Percentiles rank a stretch among this genome's conserved stretches.
These are phyloP conservation scores for Bretschneidera sinensis DNA, from an alignment of 345 rosid genomes.

Conservation along the genomic window DNA sequence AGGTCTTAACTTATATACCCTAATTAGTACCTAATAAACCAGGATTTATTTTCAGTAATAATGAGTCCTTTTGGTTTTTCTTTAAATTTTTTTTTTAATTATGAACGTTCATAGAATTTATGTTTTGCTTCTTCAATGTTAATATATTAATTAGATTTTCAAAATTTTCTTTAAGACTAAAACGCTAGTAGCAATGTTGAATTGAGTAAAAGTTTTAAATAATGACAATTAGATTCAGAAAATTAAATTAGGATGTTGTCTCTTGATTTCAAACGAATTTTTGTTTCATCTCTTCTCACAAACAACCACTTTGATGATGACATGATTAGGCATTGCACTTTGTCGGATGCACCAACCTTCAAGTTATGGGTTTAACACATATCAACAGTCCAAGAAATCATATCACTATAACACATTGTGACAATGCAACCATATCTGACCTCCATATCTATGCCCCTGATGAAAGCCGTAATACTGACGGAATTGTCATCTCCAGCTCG, in stretches of 20 bases:
- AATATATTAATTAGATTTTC: too few species aligned
- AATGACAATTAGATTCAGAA: neutral
- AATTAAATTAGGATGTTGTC: neutral
- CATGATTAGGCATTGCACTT: slow-evolving; percentile 43
- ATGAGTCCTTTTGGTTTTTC: too few species aligned
- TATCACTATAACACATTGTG: slow-evolving; percentile 26
- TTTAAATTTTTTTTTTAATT: too few species aligned
- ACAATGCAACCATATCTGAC: slow-evolving; percentile 27
- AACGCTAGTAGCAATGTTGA: neutral
- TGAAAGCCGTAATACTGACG: slow-evolving; percentile 69
- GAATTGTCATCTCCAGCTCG: slow-evolving; percentile 43
- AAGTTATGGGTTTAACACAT: slow-evolving; percentile 25
- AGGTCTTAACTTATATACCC: too few species aligned
- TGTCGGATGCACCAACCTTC: slow-evolving; percentile 25
- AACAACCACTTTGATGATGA: too few species aligned
- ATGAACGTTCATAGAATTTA: too few species aligned
- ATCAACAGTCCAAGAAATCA: slow-evolving; percentile 44
- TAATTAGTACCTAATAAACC: too few species aligned
- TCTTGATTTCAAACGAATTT: neutral
- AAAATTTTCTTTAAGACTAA: neutral
- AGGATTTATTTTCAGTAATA: too few species aligned
- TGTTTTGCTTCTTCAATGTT: too few species aligned
- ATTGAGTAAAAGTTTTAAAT: neutral
- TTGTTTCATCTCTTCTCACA: too few species aligned
- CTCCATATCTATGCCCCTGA: slow-evolving; percentile 41